phyloP scores from a whole-genome alignment of 2,329 filamentous ascomycete genomes.

The Claviceps sp. region DNA sequence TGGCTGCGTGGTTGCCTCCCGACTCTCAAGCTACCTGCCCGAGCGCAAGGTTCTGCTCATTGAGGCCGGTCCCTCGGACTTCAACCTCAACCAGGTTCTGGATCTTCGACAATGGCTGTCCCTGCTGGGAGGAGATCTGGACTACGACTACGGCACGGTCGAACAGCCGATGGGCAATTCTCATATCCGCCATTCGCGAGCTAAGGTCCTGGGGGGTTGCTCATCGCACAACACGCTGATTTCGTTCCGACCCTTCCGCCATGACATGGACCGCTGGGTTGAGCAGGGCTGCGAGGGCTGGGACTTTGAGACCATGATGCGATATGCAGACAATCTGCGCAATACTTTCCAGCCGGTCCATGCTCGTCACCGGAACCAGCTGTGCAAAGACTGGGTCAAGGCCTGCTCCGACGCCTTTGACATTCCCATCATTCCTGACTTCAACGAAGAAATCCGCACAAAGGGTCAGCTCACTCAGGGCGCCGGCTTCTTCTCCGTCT shows the following conservation, averaged over 20 bases:
- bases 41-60: slow-evolving; percentile 70
- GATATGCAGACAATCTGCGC: slow-evolving; percentile 68
- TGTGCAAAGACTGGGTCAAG: slow-evolving; percentile 81
- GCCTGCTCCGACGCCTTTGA: slow-evolving; percentile 66
- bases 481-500: slow-evolving; percentile 81
- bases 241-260: slow-evolving; percentile 81
- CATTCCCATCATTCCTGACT: slow-evolving; percentile 72
- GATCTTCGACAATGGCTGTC: slow-evolving; percentile 79
- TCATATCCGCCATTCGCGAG: slow-evolving; percentile 79
- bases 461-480: slow-evolving; percentile 60
- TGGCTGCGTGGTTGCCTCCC: slow-evolving; percentile 70
- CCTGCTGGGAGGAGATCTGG: slow-evolving; percentile 72
- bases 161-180: slow-evolving; percentile 90
- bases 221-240: slow-evolving; percentile 91
- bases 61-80: slow-evolving; percentile 82
- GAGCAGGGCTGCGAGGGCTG: slow-evolving; percentile 70
- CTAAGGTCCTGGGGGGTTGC: slow-evolving; percentile 85
- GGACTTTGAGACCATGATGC: slow-evolving; percentile 74
- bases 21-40: slow-evolving; percentile 71
- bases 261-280: slow-evolving; percentile 78
- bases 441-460: slow-evolving; percentile 69
- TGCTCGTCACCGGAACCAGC: slow-evolving; percentile 71
- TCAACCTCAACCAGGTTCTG: slow-evolving; percentile 74
- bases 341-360: slow-evolving; percentile 89
- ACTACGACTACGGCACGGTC: slow-evolving; percentile 82